Evolutionary conservation across 768 basidiomycete species (phyloP), one percentile per base, ranked within the genome.

Genomic region (Leccinum rimulosum): DNA sequence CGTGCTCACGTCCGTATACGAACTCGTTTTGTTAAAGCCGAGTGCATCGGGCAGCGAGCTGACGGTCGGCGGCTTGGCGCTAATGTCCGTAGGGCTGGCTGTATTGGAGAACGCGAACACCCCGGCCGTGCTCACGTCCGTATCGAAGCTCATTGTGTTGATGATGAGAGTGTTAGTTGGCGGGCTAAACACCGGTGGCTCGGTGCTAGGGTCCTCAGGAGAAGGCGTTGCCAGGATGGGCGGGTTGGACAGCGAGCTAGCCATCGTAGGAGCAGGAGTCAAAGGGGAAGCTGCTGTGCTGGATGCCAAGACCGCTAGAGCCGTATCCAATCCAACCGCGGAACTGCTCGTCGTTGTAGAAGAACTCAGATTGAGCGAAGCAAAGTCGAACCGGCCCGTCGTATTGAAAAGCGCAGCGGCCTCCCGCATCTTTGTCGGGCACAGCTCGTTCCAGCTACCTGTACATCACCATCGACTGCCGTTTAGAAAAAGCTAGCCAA

Each of bases 391-490:
- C 15, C 43, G 12, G 17, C 67, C 61, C 0, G 62, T 66, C 7
- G 45, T 52, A 55, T 62, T 59, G 62, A 64, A 71, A 36, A 54
- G 53, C 4, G 59, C 61, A 4, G 58, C 33, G 3, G 61, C 69
- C 22, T 71, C 59, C 50, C n/a, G 50, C 5, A 71, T 35, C 12
- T 51, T 48, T 14, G 48, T 12, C 3, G 69, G 68, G 54, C 69
- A 70, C 9, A 70, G 59, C 10, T 58, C 57, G 4, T n/a, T 52
- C 69, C 69, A 70, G 15, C 55, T 22, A 47, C 25, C 69, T 70
- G 47, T 38, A 25, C 14, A 48, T 48, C 25, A 48, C 48, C 25
- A 47, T 50, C 28, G 10, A 54, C 31, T 4, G 5, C 3, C 43
- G 43, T 54, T 64, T 11, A 45, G 6, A 33, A 9, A 9, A 25